Conservation (phyloP, 148 eudicot genomes). For the Amaranthus cruentus region DNA sequence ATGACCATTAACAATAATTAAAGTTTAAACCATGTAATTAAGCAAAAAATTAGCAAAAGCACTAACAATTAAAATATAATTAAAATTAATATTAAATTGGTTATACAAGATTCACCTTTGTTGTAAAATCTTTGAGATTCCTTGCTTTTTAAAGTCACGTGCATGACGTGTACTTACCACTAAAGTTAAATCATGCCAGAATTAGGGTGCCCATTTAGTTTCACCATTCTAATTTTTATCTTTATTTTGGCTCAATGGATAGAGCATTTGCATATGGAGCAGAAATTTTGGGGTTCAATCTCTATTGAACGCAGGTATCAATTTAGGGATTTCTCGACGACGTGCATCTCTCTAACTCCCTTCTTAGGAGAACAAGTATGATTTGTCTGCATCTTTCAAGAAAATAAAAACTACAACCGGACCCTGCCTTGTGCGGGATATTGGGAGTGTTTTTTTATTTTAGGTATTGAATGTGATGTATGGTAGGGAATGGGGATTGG, state of each 20-base stretch:
- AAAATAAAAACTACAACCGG: no score
- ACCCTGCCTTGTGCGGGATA: no score
- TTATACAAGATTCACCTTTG: conserved; percentile 25
- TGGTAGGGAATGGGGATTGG: no score
- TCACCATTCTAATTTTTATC: background rate
- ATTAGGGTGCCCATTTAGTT: background rate
- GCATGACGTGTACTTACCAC: conserved; percentile 14
- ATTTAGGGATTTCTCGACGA: no score
- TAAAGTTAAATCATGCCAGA: background rate
- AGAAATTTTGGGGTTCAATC: no score
- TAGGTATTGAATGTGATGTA: no score
- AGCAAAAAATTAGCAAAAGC: conserved; percentile 9
- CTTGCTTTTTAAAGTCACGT: conserved; percentile 26
- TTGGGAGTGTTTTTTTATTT: no score
- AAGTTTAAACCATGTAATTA: conserved; percentile 14
- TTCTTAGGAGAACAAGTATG: no score
- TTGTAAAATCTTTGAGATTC: conserved; percentile 30
- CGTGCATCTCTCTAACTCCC: no score
- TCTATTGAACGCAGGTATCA: no score
- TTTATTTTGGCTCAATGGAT: background rate
- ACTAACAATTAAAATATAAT: conserved; percentile 12
- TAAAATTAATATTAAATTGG: background rate
- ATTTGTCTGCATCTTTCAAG: no score
- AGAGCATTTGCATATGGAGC: no score
- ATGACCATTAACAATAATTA: conserved; percentile 2